Conservation (phyloP, 1,284 basidiomycete genomes). For the Leccinum fuscescens region DNA sequence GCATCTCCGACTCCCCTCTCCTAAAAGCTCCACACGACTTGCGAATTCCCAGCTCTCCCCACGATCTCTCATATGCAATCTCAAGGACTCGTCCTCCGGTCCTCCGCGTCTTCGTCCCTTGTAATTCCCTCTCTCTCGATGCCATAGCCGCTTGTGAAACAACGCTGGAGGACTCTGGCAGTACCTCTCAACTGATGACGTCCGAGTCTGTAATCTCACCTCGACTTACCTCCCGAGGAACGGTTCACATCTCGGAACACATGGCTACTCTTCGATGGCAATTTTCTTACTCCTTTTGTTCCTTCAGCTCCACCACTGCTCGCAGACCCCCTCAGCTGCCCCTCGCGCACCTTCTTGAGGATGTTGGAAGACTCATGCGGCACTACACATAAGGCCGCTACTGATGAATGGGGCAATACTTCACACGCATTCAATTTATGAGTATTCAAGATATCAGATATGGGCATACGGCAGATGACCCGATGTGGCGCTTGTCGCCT, state of each 20-base stretch:
- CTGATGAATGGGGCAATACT: too few relatives aligned
- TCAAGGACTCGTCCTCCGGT: slow-evolving; percentile 67
- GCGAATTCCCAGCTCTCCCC: slow-evolving; percentile 40
- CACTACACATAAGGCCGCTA: too few relatives aligned
- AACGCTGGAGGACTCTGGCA: slow-evolving; percentile 62
- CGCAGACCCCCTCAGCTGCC: slow-evolving; percentile 54
- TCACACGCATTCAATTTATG: too few relatives aligned
- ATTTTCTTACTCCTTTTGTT: slow-evolving; percentile 53
- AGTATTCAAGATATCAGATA: too few relatives aligned
- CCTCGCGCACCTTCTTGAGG: slow-evolving; percentile 40
- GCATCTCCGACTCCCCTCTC: slow-evolving; percentile 29
- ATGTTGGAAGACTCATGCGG: too few relatives aligned
- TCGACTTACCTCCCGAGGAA: slow-evolving; percentile 19
- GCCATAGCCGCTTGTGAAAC: slow-evolving; percentile 58
- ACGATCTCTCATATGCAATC: slow-evolving; percentile 60
- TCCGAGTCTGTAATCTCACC: slow-evolving; percentile 28
- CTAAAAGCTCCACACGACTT: slow-evolving; percentile 14
- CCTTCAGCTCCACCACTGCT: slow-evolving; percentile 53
- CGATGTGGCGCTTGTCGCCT: neutral
- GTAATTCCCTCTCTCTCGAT: slow-evolving; percentile 48
- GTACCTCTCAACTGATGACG: slow-evolving; percentile 67
- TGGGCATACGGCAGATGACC: too few relatives aligned
- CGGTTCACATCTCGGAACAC: slow-evolving; percentile 29
- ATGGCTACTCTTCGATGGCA: slow-evolving; percentile 71
- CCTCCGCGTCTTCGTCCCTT: slow-evolving; percentile 72